A percentile compares a stretch with the other conserved stretches of the same genome.
These are phyloP conservation scores for Gracilaria domingensis DNA, from an alignment of 23 red algal genomes.

Conservation along the genomic window DNA sequence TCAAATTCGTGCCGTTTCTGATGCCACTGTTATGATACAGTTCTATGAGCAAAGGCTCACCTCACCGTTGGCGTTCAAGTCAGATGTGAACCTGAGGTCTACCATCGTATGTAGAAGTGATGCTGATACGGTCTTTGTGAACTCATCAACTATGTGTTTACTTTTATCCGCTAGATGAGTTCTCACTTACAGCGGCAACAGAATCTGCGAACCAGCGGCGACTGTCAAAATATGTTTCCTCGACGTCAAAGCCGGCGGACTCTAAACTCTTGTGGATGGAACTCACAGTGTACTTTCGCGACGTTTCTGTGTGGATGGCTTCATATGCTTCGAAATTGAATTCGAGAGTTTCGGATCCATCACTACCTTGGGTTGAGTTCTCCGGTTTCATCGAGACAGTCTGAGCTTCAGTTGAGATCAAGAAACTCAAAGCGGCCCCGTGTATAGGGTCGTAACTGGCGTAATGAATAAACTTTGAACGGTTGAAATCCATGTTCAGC, in stretches of 20 bases:
- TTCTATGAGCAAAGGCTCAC: not conserved
- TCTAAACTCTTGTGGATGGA: conserved; percentile 51
- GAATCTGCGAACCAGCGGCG: conserved; percentile 82
- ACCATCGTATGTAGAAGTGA: no score
- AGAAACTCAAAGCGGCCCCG: conserved; percentile 80
- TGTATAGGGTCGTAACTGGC: conserved; percentile 72
- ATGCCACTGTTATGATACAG: no score
- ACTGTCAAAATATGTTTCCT: conserved; percentile 64
- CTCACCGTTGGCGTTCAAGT: not conserved
- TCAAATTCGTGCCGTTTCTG: not conserved
- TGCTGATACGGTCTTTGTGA: not conserved
- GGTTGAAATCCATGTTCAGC: conserved; percentile 80
- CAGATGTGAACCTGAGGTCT: no score
- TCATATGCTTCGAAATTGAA: conserved; percentile 82
- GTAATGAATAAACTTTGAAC: conserved; percentile 77
- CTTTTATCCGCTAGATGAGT: not conserved
- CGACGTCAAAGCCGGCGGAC: conserved; percentile 63
- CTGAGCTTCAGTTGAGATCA: conserved; percentile 74
- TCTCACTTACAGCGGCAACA: conserved; percentile 6
- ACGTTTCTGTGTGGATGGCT: conserved; percentile 88
- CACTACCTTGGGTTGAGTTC: not conserved
- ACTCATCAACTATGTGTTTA: not conserved
- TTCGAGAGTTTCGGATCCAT: not conserved
- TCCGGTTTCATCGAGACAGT: conserved; percentile 28
- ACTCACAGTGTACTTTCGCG: conserved; percentile 82